Evolutionary conservation across 2,329 filamentous ascomycete species (phyloP), one percentile per base, ranked within the genome.

Genomic region (Pestalotiopsis sp.): DNA sequence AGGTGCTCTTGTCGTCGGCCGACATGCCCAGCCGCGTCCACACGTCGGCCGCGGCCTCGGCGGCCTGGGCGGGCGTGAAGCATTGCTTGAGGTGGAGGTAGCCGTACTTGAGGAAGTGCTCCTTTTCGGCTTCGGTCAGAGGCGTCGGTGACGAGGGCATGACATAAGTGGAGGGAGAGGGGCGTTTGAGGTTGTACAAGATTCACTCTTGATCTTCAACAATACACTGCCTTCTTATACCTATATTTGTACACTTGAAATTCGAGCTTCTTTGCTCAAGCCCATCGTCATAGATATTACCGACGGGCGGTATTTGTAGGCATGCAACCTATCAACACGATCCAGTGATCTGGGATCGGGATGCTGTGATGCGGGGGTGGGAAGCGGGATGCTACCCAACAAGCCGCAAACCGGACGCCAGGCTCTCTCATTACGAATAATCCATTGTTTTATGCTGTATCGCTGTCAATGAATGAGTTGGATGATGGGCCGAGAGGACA

Each of bases 11-110:
- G 77, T 93, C 88, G 3, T 83, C 81, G 0, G 89, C 85, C 59
- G 86, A 85, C 84, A 91, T 89, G 30, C 88, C 89, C 4, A 92
- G 83, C 10, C 90, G 84, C 0, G 85, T 87, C 90, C 90, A 92
- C 44, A 92, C 83, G 56, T 83, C 79, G 2, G 79, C 80, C n/a
- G 68, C 76, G 35, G 75, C 66, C 1, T 73, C 70, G 24, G 68
- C 73, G n/a, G 76, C 75, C 66, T 78, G 75, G 26, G 72, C 75
- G 26, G 68, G 74, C 60, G 75, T 77, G 71, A 78, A 78, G 78
- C 86, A 89, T 35, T 81, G 75, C 1, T 79, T 78, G 14, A 89
- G 75, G 60, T 85, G 85, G 24, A 89, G 72, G 76, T 83, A 89
- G 65, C 87, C 87, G 73, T 89, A 79, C 56, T 82, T 74, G 44